phyloP scores from a whole-genome alignment of 805 yeast species.

The Saccharomycopsis sp. region DNA sequence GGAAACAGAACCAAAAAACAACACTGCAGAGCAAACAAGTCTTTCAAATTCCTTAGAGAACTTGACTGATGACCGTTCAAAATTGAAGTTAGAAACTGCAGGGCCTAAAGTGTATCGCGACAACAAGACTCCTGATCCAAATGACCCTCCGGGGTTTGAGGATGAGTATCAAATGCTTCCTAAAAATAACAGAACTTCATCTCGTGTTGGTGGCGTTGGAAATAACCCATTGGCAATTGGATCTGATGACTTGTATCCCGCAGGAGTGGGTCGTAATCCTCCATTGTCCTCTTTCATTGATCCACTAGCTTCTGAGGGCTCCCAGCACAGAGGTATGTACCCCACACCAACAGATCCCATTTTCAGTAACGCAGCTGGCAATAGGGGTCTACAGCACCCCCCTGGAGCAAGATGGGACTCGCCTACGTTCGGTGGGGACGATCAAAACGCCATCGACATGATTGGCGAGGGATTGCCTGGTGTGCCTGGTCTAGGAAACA shows the following conservation, averaged over 20 bases:
- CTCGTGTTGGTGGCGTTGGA: not conserved
- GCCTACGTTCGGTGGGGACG: slow-evolving; percentile 22
- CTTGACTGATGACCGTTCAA: slow-evolving; percentile 1
- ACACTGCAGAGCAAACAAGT: not conserved
- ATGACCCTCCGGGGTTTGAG: slow-evolving; percentile 31
- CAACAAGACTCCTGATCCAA: slow-evolving; percentile 29
- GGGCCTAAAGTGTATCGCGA: not conserved
- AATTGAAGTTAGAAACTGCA: not conserved
- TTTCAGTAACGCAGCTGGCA: slow-evolving; percentile 20
- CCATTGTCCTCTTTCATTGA: slow-evolving; percentile 27
- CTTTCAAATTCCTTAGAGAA: not conserved
- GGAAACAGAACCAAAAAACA: not conserved
- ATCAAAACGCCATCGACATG: slow-evolving; percentile 8
- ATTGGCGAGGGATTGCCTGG: slow-evolving; percentile 18
- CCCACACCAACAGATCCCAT: slow-evolving; percentile 28
- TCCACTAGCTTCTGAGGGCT: slow-evolving; percentile 19
- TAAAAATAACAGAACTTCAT: not conserved
- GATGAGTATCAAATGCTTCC: slow-evolving; percentile 30
- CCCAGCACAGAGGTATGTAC: slow-evolving; percentile 29
- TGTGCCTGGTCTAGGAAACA: slow-evolving; percentile 16
- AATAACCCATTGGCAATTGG: slow-evolving; percentile 21
- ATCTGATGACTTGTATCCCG: slow-evolving; percentile 30
- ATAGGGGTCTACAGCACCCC: slow-evolving; percentile 25
- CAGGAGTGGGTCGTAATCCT: slow-evolving; percentile 28
- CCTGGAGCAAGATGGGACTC: slow-evolving; percentile 37